Conservation (phyloP, 2,329 filamentous ascomycete species). For the Rugonectria rugulosa region DNA sequence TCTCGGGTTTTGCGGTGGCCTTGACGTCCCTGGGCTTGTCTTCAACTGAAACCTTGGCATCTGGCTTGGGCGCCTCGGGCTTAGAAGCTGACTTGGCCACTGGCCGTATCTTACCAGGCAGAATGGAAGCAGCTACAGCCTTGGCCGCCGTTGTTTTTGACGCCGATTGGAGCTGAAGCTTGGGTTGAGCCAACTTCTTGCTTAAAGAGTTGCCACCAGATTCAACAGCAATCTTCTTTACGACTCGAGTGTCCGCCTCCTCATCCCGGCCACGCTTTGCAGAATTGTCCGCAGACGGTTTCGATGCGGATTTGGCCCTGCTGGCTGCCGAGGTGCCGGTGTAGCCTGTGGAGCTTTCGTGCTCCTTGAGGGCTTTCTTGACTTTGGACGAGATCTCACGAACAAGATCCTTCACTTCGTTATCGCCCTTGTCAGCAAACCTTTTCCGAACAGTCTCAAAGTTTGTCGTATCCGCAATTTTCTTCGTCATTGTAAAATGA, state of each 20-base stretch:
- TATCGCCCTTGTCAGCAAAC: constrained; percentile 70
- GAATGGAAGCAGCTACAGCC: constrained; percentile 42
- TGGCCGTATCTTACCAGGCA: constrained; percentile 59
- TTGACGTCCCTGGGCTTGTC: constrained; percentile 45
- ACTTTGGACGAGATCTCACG: constrained; percentile 62
- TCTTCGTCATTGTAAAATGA: constrained; percentile 67
- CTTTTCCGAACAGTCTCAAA: constrained; percentile 70
- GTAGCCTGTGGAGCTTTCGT: constrained; percentile 47
- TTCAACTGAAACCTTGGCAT: constrained; percentile 39
- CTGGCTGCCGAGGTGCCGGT: constrained; percentile 50
- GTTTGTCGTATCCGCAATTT: constrained; percentile 69
- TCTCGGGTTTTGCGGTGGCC: constrained; percentile 38
- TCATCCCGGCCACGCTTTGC: constrained; percentile 51
- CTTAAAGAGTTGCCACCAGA: constrained; percentile 47
- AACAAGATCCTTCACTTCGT: constrained; percentile 68
- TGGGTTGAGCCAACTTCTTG: constrained; percentile 50
- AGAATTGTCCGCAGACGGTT: constrained; percentile 39
- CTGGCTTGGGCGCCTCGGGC: constrained; percentile 38
- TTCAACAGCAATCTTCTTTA: constrained; percentile 54
- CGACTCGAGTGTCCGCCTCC: constrained; percentile 48
- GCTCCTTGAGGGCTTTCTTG: constrained; percentile 51
- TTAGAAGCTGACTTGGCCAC: constrained; percentile 52
- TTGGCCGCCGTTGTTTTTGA: constrained; percentile 44
- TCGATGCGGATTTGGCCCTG: constrained; percentile 45
- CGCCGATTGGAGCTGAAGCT: constrained; percentile 40